Conservation (phyloP, 2,329 filamentous ascomycete species). For the Fusarium sp. region DNA sequence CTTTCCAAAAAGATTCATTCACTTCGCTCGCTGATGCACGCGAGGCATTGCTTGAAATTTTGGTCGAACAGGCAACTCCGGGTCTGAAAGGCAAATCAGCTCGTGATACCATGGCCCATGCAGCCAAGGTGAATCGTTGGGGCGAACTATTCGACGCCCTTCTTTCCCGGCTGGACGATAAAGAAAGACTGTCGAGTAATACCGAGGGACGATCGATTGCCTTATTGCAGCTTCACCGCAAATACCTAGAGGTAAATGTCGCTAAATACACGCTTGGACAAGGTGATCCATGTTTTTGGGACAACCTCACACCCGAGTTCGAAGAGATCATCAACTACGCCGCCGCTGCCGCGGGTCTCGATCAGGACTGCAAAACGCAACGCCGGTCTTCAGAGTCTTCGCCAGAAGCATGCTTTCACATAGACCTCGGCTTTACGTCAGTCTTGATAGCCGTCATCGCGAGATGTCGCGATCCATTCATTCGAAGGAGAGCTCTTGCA, state of each 20-base stretch:
- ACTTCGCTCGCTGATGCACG: constrained; percentile 5
- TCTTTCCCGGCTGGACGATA: neutral
- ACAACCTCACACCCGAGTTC: constrained; percentile 11
- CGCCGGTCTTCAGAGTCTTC: neutral
- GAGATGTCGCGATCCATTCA: constrained; percentile 15
- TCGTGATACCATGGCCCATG: neutral
- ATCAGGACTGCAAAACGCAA: neutral
- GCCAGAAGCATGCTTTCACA: constrained; percentile 9
- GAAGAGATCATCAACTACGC: constrained; percentile 6
- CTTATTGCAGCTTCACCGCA: constrained; percentile 20
- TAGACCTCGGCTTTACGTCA: constrained; percentile 24
- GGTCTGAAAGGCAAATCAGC: constrained; percentile 15
- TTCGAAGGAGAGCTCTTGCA: constrained; percentile 13
- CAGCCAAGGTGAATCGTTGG: constrained; percentile 15
- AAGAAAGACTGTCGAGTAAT: rapidly evolving
- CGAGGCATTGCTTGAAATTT: constrained; percentile 13
- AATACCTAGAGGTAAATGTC: constrained; percentile 18
- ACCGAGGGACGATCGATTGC: constrained; percentile 9
- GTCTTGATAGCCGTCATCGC: constrained; percentile 18
- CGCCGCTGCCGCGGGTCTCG: neutral
- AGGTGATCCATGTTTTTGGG: constrained; percentile 32
- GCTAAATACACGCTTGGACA: constrained; percentile 17
- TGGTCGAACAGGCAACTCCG: constrained; percentile 21
- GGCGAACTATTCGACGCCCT: constrained; percentile 5
- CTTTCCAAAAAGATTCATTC: neutral